Conservation (phyloP, 2,329 filamentous ascomycete species). For the Fusarium tjaetaba region DNA sequence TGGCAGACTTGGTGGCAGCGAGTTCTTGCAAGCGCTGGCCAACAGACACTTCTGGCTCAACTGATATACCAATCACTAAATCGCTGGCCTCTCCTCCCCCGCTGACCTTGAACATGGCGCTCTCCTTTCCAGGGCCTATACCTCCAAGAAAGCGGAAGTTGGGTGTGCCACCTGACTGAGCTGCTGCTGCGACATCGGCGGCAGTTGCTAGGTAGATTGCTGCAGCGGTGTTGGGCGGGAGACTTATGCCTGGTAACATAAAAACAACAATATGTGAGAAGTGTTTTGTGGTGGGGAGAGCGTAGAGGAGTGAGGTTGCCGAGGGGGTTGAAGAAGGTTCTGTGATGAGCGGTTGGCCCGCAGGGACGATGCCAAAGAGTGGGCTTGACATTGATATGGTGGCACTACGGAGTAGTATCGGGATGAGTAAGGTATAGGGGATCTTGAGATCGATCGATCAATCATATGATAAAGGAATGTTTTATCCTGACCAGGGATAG, state of each 20-base stretch:
- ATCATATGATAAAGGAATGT: background rate
- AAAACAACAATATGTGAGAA: constrained; percentile 91
- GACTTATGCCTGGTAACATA: constrained; percentile 78
- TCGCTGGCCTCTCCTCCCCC: constrained; percentile 51
- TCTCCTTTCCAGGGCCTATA: constrained; percentile 89
- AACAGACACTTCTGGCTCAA: constrained; percentile 81
- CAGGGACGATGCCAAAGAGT: constrained; percentile 69
- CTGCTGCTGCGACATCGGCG: constrained; percentile 51
- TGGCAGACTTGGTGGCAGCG: constrained; percentile 46
- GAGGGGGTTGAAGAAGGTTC: constrained; percentile 63
- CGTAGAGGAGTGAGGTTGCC: constrained; percentile 66
- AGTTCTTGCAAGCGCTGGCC: constrained; percentile 73
- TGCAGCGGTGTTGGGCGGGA: constrained; percentile 82
- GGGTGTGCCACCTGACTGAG: constrained; percentile 54
- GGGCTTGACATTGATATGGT: constrained; percentile 40
- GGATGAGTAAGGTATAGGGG: background rate
- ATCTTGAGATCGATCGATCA: background rate
- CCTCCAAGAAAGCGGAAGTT: constrained; percentile 89
- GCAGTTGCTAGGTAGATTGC: constrained; percentile 84
- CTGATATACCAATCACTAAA: constrained; percentile 82
- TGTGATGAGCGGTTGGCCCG: constrained; percentile 67
- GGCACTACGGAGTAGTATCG: background rate
- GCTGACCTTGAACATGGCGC: constrained; percentile 85
- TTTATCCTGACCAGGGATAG: background rate
- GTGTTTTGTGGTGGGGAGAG: constrained; percentile 56